Base-by-base conservation (phyloP, 345 rosid genomes). In the Salix viminalis region DNA sequence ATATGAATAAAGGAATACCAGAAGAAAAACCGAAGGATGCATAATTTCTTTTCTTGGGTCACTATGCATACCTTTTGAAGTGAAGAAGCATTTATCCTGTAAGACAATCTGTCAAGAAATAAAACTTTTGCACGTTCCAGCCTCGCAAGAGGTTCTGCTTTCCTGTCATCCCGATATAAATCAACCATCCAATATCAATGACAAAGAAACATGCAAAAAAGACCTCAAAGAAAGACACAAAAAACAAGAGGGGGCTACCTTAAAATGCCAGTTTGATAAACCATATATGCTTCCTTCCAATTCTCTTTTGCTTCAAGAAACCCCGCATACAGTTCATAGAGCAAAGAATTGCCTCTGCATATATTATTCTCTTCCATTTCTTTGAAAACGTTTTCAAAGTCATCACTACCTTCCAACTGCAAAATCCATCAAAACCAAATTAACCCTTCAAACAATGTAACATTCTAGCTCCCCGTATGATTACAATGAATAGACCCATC, bases 251-350 rank as follows among this genome's bases (percentile, higher is more conserved):
- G 76, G 58, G 42, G 79, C 23, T 70, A 90, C 99, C 97, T 91
- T 62, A 81, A 81, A 75, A 96, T 90, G 65, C 98, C 99, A 71
- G 79, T 84, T 71, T 82, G 90, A 84, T 92, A 93, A 78, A 91
- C 90, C 79, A 52, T 77, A 74, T 85, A 62, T 26, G 97, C 95
- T 70, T 88, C 88, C 67, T 67, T 79, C 93, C 92, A 91, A 64
- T 83, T 83, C 81, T 89, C 96, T 81, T 88, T 93, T 32, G 86
- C 85, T 85, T 96, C 98, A 39, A 96, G 96, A 72, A 93, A 86
- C 39, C 81, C 62, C 21, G 98, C 96, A 67, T 85, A 93, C 89
- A 92, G 83, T 79, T 92, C 95, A 81, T 96, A 96, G 56, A 91
- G 91, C 75, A 82, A 78, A 23, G 93, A 79, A 74, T 85, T 65